phyloP scores from a whole-genome alignment of 2,329 filamentous ascomycete genomes.

The Paecilomyces niveus region DNA sequence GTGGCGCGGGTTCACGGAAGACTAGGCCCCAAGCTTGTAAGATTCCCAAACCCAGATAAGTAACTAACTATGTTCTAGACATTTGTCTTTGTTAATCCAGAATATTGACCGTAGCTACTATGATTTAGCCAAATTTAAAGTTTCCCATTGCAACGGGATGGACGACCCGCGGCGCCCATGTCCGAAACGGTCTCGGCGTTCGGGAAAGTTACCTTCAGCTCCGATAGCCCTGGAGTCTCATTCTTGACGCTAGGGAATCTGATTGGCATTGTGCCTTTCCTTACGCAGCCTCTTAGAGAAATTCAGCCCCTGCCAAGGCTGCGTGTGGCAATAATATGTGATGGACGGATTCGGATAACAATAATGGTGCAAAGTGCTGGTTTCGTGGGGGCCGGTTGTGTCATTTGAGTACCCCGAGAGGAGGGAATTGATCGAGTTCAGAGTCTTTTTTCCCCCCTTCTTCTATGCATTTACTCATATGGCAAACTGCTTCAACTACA shows the following conservation, averaged over 20 bases:
- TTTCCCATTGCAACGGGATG: not conserved
- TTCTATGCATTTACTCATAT: too few species aligned
- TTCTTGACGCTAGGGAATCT: not conserved
- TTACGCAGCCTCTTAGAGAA: not conserved
- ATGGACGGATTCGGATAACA: too few species aligned
- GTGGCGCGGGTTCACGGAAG: too few species aligned
- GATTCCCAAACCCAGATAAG: not conserved
- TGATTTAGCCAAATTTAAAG: not conserved
- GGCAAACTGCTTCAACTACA: too few species aligned
- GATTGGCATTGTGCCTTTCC: not conserved
- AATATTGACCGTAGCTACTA: not conserved
- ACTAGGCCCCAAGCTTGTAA: too few species aligned
- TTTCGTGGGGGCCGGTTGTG: too few species aligned
- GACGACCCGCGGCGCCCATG: not conserved
- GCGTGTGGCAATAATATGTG: too few species aligned
- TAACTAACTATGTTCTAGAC: not conserved
- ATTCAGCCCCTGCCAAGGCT: too few species aligned
- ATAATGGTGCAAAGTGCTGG: too few species aligned
- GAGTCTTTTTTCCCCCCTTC: too few species aligned
- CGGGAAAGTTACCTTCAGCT: not conserved
- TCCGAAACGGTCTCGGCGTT: not conserved
- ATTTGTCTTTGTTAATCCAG: not conserved
- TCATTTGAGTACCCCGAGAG: too few species aligned
- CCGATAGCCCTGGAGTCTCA: not conserved
- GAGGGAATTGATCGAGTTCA: too few species aligned